phyloP scores from a whole-genome alignment of 805 yeast genomes.

The Yarrowia osloensis region DNA sequence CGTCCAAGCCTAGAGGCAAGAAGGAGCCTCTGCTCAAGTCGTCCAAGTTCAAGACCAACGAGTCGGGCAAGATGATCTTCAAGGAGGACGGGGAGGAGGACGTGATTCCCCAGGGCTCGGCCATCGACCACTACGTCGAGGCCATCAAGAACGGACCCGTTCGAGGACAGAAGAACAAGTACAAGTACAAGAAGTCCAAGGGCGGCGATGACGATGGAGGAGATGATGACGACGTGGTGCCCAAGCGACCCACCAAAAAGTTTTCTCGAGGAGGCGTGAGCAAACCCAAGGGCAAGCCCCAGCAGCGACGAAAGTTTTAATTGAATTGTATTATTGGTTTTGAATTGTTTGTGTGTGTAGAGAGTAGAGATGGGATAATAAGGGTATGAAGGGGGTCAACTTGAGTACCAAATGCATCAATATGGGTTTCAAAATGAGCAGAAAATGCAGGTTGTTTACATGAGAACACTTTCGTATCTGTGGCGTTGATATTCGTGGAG shows the following conservation, averaged over 20 bases:
- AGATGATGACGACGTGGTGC: slow-evolving; percentile 43
- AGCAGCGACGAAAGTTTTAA: slow-evolving; percentile 27
- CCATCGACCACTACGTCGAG: slow-evolving; percentile 89
- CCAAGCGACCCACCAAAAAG: slow-evolving; percentile 16
- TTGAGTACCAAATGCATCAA: too few relatives aligned
- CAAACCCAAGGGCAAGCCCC: slow-evolving; percentile 22
- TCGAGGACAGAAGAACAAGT: slow-evolving; percentile 87
- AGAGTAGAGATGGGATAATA: too few relatives aligned
- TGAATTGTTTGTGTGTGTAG: neutral
- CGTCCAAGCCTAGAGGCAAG: slow-evolving; percentile 73
- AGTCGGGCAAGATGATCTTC: slow-evolving; percentile 70
- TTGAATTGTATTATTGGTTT: neutral
- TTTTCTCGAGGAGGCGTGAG: slow-evolving; percentile 20
- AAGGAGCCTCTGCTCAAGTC: slow-evolving; percentile 33
- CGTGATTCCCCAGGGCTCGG: slow-evolving; percentile 42
- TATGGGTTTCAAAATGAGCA: too few relatives aligned
- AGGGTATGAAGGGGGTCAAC: neutral
- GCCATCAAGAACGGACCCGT: slow-evolving; percentile 93
- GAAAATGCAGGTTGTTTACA: too few relatives aligned
- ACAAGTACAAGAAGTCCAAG: slow-evolving; percentile 75
- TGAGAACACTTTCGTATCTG: too few relatives aligned
- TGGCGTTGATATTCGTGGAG: too few relatives aligned
- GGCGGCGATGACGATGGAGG: slow-evolving; percentile 58
- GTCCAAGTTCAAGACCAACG: slow-evolving; percentile 49
- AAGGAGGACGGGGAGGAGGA: slow-evolving; percentile 47